Percentiles rank a stretch among this genome's conserved stretches.
These are phyloP conservation scores for Lentinus brumalis DNA, from an alignment of 768 basidiomycete genomes.

Conservation along the genomic window DNA sequence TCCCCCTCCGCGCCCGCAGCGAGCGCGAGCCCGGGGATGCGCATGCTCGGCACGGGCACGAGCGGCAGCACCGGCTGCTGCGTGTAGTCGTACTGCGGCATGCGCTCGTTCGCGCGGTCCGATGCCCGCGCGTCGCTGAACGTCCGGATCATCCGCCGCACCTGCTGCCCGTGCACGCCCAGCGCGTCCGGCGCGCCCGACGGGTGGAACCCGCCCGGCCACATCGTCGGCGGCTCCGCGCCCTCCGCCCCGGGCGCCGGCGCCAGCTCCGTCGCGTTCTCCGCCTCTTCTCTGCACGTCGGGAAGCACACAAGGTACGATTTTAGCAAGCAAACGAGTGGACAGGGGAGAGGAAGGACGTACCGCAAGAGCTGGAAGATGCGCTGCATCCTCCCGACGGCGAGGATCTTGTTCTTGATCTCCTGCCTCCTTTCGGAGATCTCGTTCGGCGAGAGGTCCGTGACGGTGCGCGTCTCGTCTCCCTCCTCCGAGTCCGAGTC, in stretches of 20 bases:
- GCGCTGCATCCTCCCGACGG: conserved; percentile 88
- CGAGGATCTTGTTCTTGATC: conserved; percentile 94
- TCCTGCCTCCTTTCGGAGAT: conserved; percentile 60
- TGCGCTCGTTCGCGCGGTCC: conserved; percentile 73
- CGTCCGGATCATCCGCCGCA: conserved; percentile 62
- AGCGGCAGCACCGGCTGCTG: conserved; percentile 36
- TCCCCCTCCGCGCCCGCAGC: conserved; percentile 27
- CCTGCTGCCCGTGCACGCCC: conserved; percentile 59
- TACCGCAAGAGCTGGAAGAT: conserved; percentile 89
- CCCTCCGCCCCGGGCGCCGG: conserved; percentile 22
- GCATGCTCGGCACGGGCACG: conserved; percentile 68
- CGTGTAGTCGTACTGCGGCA: conserved; percentile 56
- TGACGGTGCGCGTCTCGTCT: conserved; percentile 25
- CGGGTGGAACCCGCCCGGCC: conserved; percentile 30
- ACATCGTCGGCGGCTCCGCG: conserved; percentile 28
- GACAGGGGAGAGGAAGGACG: too few relatives aligned
- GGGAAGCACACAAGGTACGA: neutral
- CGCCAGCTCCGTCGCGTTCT: conserved; percentile 71
- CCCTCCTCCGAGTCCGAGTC: conserved; percentile 19
- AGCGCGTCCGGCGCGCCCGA: conserved; percentile 50
- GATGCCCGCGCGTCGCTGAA: conserved; percentile 83
- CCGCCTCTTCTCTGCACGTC: conserved; percentile 67
- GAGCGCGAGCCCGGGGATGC: conserved; percentile 32
- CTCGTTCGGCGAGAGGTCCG: conserved; percentile 40
- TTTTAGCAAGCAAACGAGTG: too few relatives aligned